Conservation (phyloP, 2,329 filamentous ascomycete genomes). For the Fusarium nelsonii region DNA sequence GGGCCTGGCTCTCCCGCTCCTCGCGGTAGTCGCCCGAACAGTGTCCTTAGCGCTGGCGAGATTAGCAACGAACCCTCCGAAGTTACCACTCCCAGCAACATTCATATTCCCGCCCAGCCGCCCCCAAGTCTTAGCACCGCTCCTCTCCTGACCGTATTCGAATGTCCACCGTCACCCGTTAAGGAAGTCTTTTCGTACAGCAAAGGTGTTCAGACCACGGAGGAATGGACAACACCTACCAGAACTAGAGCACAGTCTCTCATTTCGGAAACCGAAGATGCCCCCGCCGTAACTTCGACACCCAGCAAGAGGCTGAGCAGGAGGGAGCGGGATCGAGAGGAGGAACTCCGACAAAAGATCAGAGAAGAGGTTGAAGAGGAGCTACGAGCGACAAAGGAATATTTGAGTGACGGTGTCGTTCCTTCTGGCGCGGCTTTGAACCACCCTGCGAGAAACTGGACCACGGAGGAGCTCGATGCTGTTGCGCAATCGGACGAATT, state of each 20-base stretch:
- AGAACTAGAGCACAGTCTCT: constrained; percentile 58
- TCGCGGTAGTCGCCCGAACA: constrained; percentile 84
- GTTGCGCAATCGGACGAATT: constrained; percentile 95
- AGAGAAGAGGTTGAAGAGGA: constrained; percentile 94
- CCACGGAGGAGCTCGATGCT: constrained; percentile 86
- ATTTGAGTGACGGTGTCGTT: constrained; percentile 61
- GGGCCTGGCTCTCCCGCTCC: constrained; percentile 74
- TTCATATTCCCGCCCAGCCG: constrained; percentile 58
- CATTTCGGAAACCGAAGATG: constrained; percentile 71
- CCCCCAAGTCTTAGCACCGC: constrained; percentile 79
- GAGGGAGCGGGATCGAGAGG: constrained; percentile 84
- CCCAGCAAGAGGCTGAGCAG: constrained; percentile 82
- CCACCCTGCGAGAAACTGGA: constrained; percentile 84
- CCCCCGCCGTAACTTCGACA: constrained; percentile 66
- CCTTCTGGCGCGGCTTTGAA: constrained; percentile 56
- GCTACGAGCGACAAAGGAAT: constrained; percentile 77
- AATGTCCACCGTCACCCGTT: constrained; percentile 79
- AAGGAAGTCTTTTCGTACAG: constrained; percentile 95
- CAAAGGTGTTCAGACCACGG: constrained; percentile 93
- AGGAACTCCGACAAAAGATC: constrained; percentile 87
- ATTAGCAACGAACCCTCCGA: constrained; percentile 81
- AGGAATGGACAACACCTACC: constrained; percentile 73
- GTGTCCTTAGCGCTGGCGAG: constrained; percentile 84
- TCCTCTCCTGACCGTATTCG: constrained; percentile 81
- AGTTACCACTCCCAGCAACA: constrained; percentile 62